Conservation (phyloP, 495 filamentous ascomycete species). For the Penicillium manginii region DNA sequence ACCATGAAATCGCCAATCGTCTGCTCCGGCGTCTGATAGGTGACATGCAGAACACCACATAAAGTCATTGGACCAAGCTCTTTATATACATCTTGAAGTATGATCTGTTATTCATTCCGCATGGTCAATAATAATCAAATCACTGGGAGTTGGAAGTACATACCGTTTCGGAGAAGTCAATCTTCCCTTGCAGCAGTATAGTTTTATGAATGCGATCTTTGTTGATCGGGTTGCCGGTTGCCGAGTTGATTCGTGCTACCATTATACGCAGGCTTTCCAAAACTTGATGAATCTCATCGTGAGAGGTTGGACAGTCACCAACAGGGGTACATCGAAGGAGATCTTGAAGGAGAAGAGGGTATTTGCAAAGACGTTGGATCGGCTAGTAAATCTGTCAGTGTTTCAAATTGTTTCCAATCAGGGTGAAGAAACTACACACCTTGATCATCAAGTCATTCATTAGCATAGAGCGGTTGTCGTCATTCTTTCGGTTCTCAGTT, state of each 20-base stretch:
- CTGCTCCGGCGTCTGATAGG: conserved; percentile 71
- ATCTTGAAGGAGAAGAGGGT: conserved; percentile 84
- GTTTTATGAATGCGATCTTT: conserved; percentile 54
- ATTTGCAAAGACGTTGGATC: conserved; percentile 91
- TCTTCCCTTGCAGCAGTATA: conserved; percentile 54
- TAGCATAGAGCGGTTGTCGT: conserved; percentile 73
- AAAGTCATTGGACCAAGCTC: conserved; percentile 80
- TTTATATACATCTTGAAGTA: conserved; percentile 60
- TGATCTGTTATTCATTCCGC: conserved; percentile 21
- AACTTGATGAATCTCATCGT: conserved; percentile 76
- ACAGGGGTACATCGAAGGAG: conserved; percentile 80
- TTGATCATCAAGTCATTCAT: conserved; percentile 90
- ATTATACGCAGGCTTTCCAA: conserved; percentile 71
- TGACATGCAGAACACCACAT: conserved; percentile 85
- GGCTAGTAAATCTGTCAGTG: conserved; percentile 58
- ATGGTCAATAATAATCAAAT: background rate
- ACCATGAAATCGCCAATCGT: conserved; percentile 82
- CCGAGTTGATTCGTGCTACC: conserved; percentile 75
- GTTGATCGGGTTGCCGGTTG: conserved; percentile 53
- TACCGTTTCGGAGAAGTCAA: conserved; percentile 75
- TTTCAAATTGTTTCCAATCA: background rate
- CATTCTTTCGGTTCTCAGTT: conserved; percentile 62
- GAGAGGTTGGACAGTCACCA: conserved; percentile 78
- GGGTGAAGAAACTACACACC: conserved; percentile 49
- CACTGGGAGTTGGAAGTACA: conserved; percentile 1